Base-by-base conservation (phyloP, 257 asterid species). In the Perilla frutescens region DNA sequence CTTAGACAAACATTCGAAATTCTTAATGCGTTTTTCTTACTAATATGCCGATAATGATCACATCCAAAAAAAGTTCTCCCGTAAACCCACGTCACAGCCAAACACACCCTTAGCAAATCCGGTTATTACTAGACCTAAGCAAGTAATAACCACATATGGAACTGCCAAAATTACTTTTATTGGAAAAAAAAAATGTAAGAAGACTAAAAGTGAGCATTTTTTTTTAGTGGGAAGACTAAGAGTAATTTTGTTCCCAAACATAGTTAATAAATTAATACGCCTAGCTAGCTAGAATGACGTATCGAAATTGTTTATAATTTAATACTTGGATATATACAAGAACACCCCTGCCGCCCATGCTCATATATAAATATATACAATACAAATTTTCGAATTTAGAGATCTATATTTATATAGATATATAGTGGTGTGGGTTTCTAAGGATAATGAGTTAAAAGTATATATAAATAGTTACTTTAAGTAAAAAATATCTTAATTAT, bases 101-200 rank as follows among this genome's bases (percentile, higher is more conserved):
- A 53, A 50, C 14, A 37, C 13, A 12, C 32, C 55, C 55, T 54
- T 31, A 53, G 7, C 36, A 26, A 15, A 70, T 43, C 5, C 20
- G 45, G 66, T 56, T 70, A 70, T 43, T 69, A 20, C 26, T 20
- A 20, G 26, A 20, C 26, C 26, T 20, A 50, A 20, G 32, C 31
- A 55, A 40, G 43, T 20, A 68, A 54, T 39, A 68, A 34, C 50
- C 62, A 57, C 58, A 4, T 8, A 70, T 57, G 13, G 5, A 20
- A 20, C 26, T 13, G 37, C 50, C 50, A n/a, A 34, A 60, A 49
- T 62, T 48, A 34, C 26, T 26, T 36, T 51, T 15, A 14, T 34
- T 72, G 55, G 68, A n/a, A 71, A 45, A 45, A 2, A 49, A 71
- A 20, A 59, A 32, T 56, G 26, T 71, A 71, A 50, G 13, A 20